Conservation (phyloP, 805 yeast genomes). For the Candida gorgasii region DNA sequence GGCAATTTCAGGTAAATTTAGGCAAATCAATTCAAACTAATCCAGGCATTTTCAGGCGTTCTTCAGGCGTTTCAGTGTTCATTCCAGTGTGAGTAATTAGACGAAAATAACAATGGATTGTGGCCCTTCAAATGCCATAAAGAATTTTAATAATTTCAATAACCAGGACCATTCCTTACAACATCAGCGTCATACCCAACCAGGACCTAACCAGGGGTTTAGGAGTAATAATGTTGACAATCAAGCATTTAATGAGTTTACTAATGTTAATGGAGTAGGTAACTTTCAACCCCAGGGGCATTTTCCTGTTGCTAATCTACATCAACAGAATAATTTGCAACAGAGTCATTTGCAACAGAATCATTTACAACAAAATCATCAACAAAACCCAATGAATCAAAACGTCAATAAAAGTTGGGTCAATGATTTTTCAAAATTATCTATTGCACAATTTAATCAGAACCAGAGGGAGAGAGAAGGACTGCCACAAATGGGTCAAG, state of each 20-base stretch:
- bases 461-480: neutral
- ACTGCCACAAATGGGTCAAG: neutral
- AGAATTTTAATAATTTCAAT: slow-evolving; percentile 41
- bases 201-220: slow-evolving; percentile 12
- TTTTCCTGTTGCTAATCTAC: neutral
- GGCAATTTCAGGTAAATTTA: too few relatives aligned
- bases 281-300: slow-evolving; percentile 2
- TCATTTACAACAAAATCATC: slow-evolving; percentile 7
- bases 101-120: slow-evolving; percentile 45
- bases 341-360: neutral
- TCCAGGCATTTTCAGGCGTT: too few relatives aligned
- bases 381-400: slow-evolving; percentile 2
- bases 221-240: slow-evolving; percentile 36
- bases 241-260: slow-evolving; percentile 38
- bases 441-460: slow-evolving; percentile 1
- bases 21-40: too few relatives aligned
- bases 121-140: slow-evolving; percentile 43
- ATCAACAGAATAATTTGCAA: neutral
- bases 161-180: slow-evolving; percentile 43
- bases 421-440: slow-evolving; percentile 10
- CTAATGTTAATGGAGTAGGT: slow-evolving; percentile 7
- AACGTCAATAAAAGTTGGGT: slow-evolving; percentile 3
- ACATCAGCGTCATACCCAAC: slow-evolving; percentile 14
- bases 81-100: too few relatives aligned
- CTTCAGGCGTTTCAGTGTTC: too few relatives aligned